Evolutionary conservation across 805 yeast species (phyloP).

Genomic region (Kurtzmaniella fragi): DNA sequence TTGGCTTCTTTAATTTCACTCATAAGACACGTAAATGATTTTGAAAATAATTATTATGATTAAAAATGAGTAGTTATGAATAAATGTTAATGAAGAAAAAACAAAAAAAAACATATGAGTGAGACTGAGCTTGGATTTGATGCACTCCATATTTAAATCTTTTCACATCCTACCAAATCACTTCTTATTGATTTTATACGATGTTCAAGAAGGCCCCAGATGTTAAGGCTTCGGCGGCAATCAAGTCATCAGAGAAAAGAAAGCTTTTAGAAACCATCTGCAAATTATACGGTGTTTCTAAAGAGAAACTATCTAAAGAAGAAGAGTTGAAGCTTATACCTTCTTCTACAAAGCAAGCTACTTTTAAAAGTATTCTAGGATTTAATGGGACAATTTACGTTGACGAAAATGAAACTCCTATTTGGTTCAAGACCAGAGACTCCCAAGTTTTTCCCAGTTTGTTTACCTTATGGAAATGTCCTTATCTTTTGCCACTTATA

Average conservation of each 20-base stretch:
- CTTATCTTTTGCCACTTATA: slow-evolving; percentile 61
- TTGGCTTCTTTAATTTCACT: too few relatives aligned
- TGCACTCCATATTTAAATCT: too few relatives aligned
- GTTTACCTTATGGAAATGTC: slow-evolving; percentile 66
- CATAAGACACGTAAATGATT: too few relatives aligned
- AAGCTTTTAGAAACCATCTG: slow-evolving; percentile 43
- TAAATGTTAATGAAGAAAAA: too few relatives aligned
- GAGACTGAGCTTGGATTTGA: too few relatives aligned
- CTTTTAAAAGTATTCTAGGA: slow-evolving; percentile 50
- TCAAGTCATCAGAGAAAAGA: slow-evolving; percentile 78
- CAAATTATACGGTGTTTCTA: slow-evolving; percentile 34
- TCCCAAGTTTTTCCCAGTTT: slow-evolving; percentile 62
- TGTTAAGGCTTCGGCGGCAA: slow-evolving; percentile 69
- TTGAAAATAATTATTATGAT: too few relatives aligned
- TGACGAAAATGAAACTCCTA: slow-evolving; percentile 59
- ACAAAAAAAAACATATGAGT: too few relatives aligned
- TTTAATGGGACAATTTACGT: slow-evolving; percentile 61
- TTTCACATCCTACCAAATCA: too few relatives aligned
- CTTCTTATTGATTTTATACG: neutral
- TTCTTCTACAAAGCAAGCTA: slow-evolving; percentile 53
- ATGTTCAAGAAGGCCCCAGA: slow-evolving; percentile 56
- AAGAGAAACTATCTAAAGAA: slow-evolving; percentile 35
- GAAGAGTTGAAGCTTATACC: slow-evolving; percentile 44
- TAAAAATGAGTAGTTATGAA: too few relatives aligned
- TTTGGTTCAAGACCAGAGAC: slow-evolving; percentile 66